A percentile compares a stretch with the other conserved stretches of the same genome.
These are phyloP conservation scores for Cymbopogon flexuosus DNA, from an alignment of 202 grass and related monocot species.

Conservation along the genomic window DNA sequence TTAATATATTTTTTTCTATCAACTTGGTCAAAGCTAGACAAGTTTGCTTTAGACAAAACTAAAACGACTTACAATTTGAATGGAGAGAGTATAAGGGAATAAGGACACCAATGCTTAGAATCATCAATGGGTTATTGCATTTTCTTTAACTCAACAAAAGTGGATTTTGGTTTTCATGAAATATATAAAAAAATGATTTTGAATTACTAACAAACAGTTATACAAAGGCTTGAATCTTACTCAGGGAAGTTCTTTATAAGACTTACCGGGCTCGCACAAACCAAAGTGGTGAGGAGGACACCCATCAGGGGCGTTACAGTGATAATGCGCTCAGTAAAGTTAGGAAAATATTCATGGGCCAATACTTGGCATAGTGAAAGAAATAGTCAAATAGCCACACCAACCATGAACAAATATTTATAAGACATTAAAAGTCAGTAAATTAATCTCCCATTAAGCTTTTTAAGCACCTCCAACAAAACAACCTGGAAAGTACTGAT, in stretches of 20 bases:
- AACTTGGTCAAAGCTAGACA: background rate
- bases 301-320: conserved; percentile 73
- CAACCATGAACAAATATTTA: conserved; percentile 20
- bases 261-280: conserved; percentile 96
- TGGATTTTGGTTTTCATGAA: background rate
- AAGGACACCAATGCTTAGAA: background rate
- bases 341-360: conserved; percentile 82
- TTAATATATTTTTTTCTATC: background rate
- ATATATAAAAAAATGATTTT: background rate
- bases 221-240: conserved; percentile 20
- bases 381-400: conserved; percentile 25
- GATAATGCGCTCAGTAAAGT: conserved; percentile 75
- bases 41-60: background rate
- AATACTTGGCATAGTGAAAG: conserved; percentile 67
- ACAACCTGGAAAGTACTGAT: conserved; percentile 99
- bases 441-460: conserved; percentile 17
- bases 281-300: conserved; percentile 86
- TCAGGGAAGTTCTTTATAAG: conserved; percentile 7
- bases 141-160: background rate
- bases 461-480: conserved; percentile 70
- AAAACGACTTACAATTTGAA: background rate
- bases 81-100: too few species aligned
- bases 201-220: background rate
- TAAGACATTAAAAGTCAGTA: conserved; percentile 9
- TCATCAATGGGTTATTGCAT: background rate